A percentile compares a stretch with the other conserved stretches of the same genome.
Conservation (phyloP, 2,329 filamentous ascomycete species). For the Ophiosphaerella korrae region DNA sequence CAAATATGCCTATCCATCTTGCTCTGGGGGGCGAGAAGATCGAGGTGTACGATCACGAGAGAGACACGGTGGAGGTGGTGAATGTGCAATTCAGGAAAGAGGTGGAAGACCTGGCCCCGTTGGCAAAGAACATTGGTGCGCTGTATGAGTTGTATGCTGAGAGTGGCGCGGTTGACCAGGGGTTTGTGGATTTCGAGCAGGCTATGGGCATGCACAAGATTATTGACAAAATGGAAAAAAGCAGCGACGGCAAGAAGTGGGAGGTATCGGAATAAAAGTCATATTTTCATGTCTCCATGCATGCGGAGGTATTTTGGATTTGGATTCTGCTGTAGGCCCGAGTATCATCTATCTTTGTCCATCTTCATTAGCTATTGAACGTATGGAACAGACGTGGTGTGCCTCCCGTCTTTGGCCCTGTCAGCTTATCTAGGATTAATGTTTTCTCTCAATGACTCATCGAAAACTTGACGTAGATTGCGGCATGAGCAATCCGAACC, state of each 20-base stretch:
- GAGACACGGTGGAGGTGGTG: slow-evolving; percentile 51
- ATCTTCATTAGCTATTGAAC: no score
- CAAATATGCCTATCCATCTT: slow-evolving; percentile 29
- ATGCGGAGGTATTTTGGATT: no score
- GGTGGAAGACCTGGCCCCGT: slow-evolving; percentile 46
- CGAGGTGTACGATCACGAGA: slow-evolving; percentile 57
- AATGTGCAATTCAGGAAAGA: slow-evolving; percentile 54
- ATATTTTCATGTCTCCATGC: no score
- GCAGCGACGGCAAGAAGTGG: slow-evolving; percentile 3
- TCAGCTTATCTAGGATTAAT: no score
- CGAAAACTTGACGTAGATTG: no score
- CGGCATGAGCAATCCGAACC: no score
- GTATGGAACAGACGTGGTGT: no score
- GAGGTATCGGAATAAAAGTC: background rate
- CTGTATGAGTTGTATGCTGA: slow-evolving; percentile 61
- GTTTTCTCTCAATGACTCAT: no score
- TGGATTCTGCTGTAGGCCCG: no score
- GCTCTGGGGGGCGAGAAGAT: slow-evolving; percentile 50
- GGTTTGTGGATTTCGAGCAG: slow-evolving; percentile 6
- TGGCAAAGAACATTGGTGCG: slow-evolving; percentile 56
- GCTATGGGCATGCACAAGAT: slow-evolving; percentile 6
- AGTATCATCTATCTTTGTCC: no score
- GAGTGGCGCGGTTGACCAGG: slow-evolving; percentile 20
- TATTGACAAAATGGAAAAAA: slow-evolving; percentile 3
- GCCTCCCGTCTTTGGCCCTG: no score